Percentiles rank a stretch among this genome's conserved stretches.
These are phyloP conservation scores for Xerocomus amazonicus DNA, from an alignment of 1,284 basidiomycete genomes.

Conservation along the genomic window DNA sequence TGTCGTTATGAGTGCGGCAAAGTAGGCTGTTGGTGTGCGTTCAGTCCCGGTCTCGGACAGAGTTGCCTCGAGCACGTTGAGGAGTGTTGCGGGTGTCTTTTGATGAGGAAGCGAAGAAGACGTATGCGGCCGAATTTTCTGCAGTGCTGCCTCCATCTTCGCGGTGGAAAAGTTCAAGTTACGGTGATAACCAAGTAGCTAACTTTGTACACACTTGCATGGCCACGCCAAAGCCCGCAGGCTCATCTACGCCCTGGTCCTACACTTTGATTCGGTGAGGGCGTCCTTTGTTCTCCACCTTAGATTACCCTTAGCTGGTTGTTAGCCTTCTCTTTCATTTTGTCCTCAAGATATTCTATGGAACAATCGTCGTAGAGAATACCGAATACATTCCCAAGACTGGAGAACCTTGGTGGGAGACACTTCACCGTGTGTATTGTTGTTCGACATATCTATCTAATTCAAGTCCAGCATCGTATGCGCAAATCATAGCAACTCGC, in stretches of 20 bases:
- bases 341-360: conserved; percentile 85
- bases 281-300: neutral
- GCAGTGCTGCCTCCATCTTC: conserved; percentile 60
- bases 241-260: conserved; percentile 61
- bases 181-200: too few relatives aligned
- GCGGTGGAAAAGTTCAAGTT: too few relatives aligned
- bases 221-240: conserved; percentile 35
- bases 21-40: conserved; percentile 79
- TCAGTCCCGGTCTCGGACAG: conserved; percentile 77
- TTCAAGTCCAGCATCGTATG: conserved; percentile 52
- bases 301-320: conserved; percentile 2
- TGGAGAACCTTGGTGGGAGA: conserved; percentile 66
- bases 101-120: conserved; percentile 83
- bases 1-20: conserved; percentile 80
- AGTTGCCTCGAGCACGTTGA: conserved; percentile 87
- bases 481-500: conserved; percentile 79
- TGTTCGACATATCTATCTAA: conserved; percentile 19
- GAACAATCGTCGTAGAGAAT: conserved; percentile 83
- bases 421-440: neutral
- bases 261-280: conserved; percentile 61
- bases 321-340: conserved; percentile 66
- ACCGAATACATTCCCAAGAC: conserved; percentile 62
- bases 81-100: conserved; percentile 85
- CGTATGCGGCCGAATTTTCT: conserved; percentile 87
- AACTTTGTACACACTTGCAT: neutral